These are phyloP conservation scores for Haplosporangium gracile DNA, from an alignment of 192 early-diverging fungal genomes.

Conservation along the genomic window DNA sequence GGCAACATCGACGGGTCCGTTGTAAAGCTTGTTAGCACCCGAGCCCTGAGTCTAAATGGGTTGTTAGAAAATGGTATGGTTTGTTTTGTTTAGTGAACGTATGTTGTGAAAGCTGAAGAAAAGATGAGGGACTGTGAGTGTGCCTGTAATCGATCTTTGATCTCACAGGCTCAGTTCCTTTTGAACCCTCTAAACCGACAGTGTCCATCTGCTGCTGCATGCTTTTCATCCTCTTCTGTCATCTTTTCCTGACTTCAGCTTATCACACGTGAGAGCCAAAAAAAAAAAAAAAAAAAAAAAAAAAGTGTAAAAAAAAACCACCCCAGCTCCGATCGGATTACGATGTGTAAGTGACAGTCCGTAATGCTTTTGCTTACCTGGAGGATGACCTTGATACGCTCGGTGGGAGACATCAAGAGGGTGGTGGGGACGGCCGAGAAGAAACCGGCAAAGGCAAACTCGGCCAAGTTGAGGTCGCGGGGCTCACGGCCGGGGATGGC, in stretches of 20 bases:
- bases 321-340: neutral
- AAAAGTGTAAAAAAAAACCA: neutral
- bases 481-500: slow-evolving; percentile 68
- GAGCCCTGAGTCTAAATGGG: slow-evolving; percentile 62
- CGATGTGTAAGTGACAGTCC: neutral
- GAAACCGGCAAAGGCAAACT: slow-evolving; percentile 91
- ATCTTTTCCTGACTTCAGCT: slow-evolving; percentile 30
- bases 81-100: neutral
- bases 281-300: neutral
- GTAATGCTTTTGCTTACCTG: slow-evolving; percentile 69
- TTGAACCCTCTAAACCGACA: neutral
- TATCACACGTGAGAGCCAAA: slow-evolving; percentile 29
- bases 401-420: slow-evolving; percentile 93
- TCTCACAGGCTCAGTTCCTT: neutral
- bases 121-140: neutral
- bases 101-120: neutral
- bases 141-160: neutral
- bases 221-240: neutral
- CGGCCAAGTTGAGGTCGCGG: slow-evolving; percentile 75
- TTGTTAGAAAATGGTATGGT: neutral
- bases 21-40: slow-evolving; percentile 79
- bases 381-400: slow-evolving; percentile 95
- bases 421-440: slow-evolving; percentile 98
- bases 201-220: neutral
- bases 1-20: slow-evolving; percentile 92